A percentile compares a stretch with the other conserved stretches of the same genome.
These are phyloP conservation scores for Pyricularia pennisetigena DNA, from an alignment of 2,329 filamentous ascomycete genomes.

Conservation along the genomic window DNA sequence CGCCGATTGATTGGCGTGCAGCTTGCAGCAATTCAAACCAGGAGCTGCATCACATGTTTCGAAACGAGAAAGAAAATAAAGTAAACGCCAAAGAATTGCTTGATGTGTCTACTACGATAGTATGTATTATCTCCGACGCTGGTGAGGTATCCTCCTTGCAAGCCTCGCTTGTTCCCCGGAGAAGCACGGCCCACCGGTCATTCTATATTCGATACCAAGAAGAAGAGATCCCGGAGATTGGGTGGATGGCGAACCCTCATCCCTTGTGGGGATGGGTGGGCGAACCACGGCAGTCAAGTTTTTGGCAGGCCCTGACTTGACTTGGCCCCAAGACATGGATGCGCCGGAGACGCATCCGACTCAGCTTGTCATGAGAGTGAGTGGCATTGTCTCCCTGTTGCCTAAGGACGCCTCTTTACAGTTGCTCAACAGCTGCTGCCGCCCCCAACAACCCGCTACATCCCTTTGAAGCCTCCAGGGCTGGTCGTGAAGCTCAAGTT, in stretches of 20 bases:
- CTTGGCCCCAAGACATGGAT: background rate
- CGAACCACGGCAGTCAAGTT: background rate
- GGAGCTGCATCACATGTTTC: background rate
- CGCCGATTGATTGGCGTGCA: background rate
- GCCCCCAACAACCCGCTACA: background rate
- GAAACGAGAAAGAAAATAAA: background rate
- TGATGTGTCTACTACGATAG: background rate
- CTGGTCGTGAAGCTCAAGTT: background rate
- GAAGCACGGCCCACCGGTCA: background rate
- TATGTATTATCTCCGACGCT: background rate
- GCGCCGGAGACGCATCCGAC: background rate
- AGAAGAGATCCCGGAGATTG: background rate
- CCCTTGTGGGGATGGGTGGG: background rate
- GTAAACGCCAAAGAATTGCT: background rate
- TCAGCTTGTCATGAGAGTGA: background rate
- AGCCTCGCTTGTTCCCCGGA: background rate
- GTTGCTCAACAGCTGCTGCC: background rate
- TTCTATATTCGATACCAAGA: background rate
- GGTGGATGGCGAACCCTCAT: background rate
- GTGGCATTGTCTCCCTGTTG: background rate
- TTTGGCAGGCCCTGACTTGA: background rate
- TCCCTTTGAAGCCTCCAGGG: background rate
- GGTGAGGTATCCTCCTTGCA: background rate
- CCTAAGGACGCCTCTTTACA: background rate
- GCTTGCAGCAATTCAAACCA: background rate